Percentiles rank a stretch among this genome's conserved stretches.
Evolutionary conservation across 73 alveolate genomes (phyloP).

Genomic region (Paramecium sexaurelia): DNA sequence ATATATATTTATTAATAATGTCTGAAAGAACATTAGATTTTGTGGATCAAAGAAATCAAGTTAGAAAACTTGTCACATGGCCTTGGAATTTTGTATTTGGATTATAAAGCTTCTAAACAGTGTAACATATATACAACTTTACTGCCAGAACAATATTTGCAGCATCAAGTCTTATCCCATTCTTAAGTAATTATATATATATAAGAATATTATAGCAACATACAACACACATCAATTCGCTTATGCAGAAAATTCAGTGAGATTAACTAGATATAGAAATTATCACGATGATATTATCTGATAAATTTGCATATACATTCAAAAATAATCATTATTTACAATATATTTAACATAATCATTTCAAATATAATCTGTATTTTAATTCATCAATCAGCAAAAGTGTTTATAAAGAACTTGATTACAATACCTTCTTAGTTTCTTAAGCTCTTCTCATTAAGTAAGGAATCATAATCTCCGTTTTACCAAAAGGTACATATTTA

Average conservation of each 20-base stretch:
- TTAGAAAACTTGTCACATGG: not conserved
- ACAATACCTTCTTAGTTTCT: slow-evolving; percentile 53
- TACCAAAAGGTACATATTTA: slow-evolving; percentile 65
- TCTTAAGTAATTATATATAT: not conserved
- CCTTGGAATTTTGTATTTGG: slow-evolving; percentile 47
- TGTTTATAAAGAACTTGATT: slow-evolving; percentile 44
- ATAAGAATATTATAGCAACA: not conserved
- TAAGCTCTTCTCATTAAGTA: slow-evolving; percentile 70
- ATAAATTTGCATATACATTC: not conserved
- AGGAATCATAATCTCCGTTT: slow-evolving; percentile 68
- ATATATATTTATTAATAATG: slow-evolving; percentile 12
- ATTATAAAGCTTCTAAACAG: not conserved
- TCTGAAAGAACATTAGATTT: slow-evolving; percentile 36
- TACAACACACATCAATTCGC: not conserved
- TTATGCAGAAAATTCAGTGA: not conserved
- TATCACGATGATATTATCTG: not conserved
- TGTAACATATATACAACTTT: slow-evolving; percentile 24
- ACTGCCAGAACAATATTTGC: not conserved
- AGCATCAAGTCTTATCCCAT: not conserved
- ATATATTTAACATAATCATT: slow-evolving; percentile 28
- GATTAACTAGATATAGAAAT: slow-evolving; percentile 34
- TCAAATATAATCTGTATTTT: slow-evolving; percentile 56
- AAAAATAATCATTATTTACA: not conserved
- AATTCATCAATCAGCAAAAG: slow-evolving; percentile 56
- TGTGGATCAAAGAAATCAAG: not conserved